These are phyloP conservation scores for Cunninghamia lanceolata DNA, from an alignment of 75 land plant species.

Conservation along the genomic window DNA sequence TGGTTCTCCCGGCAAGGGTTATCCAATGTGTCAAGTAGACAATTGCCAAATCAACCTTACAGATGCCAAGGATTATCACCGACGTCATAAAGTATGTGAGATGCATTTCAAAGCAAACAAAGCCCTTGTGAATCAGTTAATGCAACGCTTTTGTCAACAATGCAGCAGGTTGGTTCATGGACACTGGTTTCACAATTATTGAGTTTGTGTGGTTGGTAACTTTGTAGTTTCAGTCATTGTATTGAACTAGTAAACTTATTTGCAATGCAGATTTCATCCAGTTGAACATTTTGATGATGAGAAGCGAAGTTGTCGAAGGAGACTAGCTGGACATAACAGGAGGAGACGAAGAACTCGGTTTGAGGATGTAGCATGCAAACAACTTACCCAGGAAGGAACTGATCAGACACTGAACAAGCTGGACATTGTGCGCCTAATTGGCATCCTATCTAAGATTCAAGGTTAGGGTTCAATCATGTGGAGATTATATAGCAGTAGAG, in stretches of 20 bases:
- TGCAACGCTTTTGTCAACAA: constrained; percentile 96
- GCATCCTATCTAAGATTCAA: constrained; percentile 14
- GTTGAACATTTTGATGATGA: constrained; percentile 13
- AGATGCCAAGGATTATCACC: constrained; percentile 81
- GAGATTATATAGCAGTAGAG: background rate
- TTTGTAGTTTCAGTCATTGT: background rate
- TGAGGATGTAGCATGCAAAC: background rate
- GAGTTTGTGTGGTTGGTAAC: background rate
- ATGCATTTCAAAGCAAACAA: constrained; percentile 76
- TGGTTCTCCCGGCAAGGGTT: constrained; percentile 40
- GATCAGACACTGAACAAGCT: constrained; percentile 2
- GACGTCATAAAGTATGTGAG: constrained; percentile 91
- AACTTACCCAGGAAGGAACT: background rate
- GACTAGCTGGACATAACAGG: constrained; percentile 15
- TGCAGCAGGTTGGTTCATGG: constrained; percentile 69
- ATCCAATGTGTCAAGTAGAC: constrained; percentile 86
- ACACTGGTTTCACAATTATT: background rate
- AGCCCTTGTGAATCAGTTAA: constrained; percentile 55
- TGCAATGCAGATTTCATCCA: constrained; percentile 18
- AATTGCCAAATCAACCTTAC: constrained; percentile 75
- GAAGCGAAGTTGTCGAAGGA: constrained; percentile 9
- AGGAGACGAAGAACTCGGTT: background rate
- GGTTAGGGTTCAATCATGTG: constrained; percentile 1
- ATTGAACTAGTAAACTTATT: background rate
- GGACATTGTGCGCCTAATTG: background rate